Conservation (phyloP, 2,329 filamentous ascomycete genomes). For the Leptographium procerum region DNA sequence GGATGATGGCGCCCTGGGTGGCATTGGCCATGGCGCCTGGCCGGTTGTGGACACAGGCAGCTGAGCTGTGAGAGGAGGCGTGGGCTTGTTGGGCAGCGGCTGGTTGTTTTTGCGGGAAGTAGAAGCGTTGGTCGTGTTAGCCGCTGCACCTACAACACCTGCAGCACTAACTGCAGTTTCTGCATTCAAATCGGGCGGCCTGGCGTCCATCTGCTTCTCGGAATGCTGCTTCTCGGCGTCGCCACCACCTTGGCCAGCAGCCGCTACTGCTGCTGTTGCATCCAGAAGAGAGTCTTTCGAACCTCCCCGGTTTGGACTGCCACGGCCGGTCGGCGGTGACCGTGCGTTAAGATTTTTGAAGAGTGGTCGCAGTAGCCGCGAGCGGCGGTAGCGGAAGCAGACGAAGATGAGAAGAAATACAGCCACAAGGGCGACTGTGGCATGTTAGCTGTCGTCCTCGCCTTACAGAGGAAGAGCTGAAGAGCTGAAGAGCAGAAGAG, state of each 20-base stretch:
- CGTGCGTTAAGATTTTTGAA: not conserved
- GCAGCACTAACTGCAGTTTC: not conserved
- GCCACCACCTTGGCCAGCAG: not conserved
- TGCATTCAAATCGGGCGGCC: not conserved
- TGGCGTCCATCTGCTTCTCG: not conserved
- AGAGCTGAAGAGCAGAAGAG: not conserved
- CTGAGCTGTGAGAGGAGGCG: too few relatives aligned
- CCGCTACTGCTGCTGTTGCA: not conserved
- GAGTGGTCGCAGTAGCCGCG: not conserved
- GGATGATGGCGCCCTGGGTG: not conserved
- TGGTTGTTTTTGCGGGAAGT: not conserved
- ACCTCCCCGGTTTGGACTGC: not conserved
- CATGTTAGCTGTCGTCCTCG: not conserved
- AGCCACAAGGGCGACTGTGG: not conserved
- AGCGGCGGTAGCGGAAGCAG: conserved; percentile 6
- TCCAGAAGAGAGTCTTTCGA: not conserved
- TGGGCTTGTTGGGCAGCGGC: too few relatives aligned
- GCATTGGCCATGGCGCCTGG: not conserved
- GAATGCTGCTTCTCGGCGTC: not conserved
- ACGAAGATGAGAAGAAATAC: not conserved
- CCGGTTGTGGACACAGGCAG: not conserved
- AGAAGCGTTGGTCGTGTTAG: not conserved
- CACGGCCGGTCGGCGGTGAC: not conserved
- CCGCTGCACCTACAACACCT: not conserved
- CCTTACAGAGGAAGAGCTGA: too few relatives aligned